These are phyloP conservation scores for Chrysanthemum makinoi DNA, from an alignment of 129 eudicot genomes.

Conservation along the genomic window DNA sequence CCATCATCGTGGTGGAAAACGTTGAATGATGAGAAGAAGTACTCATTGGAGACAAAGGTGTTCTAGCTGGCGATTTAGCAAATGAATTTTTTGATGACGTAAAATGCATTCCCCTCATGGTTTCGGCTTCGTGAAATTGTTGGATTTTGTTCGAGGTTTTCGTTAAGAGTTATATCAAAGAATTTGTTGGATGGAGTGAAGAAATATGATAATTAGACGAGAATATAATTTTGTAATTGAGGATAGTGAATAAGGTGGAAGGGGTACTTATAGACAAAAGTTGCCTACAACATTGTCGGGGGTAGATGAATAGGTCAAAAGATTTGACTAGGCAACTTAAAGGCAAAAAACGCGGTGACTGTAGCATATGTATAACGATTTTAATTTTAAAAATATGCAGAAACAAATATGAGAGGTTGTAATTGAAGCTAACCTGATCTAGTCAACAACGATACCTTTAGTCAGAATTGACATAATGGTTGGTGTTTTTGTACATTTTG, in stretches of 20 bases:
- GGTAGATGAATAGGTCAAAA: constrained; percentile 18
- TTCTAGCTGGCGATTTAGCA: constrained; percentile 25
- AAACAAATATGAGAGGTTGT: not conserved
- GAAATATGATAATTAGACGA: no score
- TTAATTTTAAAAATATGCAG: not conserved
- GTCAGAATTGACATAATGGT: not conserved
- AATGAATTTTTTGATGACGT: constrained; percentile 29
- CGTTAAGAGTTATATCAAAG: no score
- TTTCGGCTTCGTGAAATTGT: not conserved
- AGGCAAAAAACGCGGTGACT: constrained; percentile 18
- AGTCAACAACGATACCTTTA: not conserved
- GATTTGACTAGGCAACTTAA: constrained; percentile 15
- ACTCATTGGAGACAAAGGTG: constrained; percentile 11
- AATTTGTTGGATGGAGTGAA: no score
- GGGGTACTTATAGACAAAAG: constrained; percentile 34
- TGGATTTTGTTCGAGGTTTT: no score
- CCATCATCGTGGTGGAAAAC: constrained; percentile 43
- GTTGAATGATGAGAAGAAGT: constrained; percentile 31
- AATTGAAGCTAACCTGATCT: not conserved
- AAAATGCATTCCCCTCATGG: constrained; percentile 37
- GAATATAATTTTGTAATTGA: constrained; percentile 7
- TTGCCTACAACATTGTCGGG: constrained; percentile 1
- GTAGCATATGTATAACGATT: not conserved
- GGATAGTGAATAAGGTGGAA: not conserved
- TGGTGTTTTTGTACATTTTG: not conserved